Base-by-base conservation (phyloP, 2,329 filamentous ascomycete genomes). In the Aspergillus quadricinctus region DNA sequence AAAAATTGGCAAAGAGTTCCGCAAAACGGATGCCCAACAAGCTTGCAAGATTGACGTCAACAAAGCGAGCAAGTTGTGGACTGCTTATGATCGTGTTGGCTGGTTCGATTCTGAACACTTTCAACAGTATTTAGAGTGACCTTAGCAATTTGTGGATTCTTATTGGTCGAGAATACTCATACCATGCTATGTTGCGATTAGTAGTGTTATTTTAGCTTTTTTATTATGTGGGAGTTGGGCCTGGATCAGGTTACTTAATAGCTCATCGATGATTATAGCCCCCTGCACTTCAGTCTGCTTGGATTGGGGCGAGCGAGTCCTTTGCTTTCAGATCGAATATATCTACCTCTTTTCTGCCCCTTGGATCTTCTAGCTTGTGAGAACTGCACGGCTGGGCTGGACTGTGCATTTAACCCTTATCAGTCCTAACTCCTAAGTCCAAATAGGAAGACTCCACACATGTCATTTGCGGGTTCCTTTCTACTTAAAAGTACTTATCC, bases 1-100 rank as follows among this genome's bases (percentile, higher is more conserved):
- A 40, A 75, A 78, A 55, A 85, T 84, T 37, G 83, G 83, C 69
- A 94, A 95, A 74, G 89, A 92, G 67, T 97, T 96, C 73, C 87
- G 90, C 72, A 96, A 96, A 82, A 97, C 93, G 1, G 90, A 96
- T 70, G 91, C 92, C 4, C 93, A 97, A 73, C 90, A 96, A 72
- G 91, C 90, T n/a, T 96, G 91, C 82, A 95, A 95, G 79, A 96
- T 97, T 61, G 93, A 97, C 67, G 93, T 97, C 72, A 97, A 97
- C 80, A 97, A 97, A 79, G 91, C 92, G 3, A 95, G 90, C 63
- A 93, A 93, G 73, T 80, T 97, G 49, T 96, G 91, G 89, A 87
- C 86, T 40, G 91, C 91, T 5, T 97, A 90, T 69, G 89, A 96
- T 50, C 88, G 86, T 65, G 89, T 94, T 40, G 89, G 88, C 64